Percentiles rank a stretch among this genome's conserved stretches.
Evolutionary conservation across 371 early-diverging fungal genomes (phyloP).

Genomic region (Actinomortierella wolfii): DNA sequence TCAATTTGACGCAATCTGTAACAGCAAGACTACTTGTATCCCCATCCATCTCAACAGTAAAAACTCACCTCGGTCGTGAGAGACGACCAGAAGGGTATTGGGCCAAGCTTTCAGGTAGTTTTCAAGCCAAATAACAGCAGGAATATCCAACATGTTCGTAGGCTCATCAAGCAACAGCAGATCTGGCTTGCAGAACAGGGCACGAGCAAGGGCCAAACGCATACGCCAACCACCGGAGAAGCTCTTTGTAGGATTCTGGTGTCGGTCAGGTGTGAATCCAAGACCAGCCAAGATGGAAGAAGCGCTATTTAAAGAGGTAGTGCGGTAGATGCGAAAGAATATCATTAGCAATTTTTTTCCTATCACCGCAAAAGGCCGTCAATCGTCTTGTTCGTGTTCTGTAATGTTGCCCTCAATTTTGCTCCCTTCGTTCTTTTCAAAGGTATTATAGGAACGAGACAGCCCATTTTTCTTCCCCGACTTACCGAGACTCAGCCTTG

Average conservation of each 20-base stretch:
- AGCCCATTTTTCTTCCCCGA: slow-evolving; percentile 16
- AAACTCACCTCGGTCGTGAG: slow-evolving; percentile 87
- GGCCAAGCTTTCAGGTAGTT: slow-evolving; percentile 89
- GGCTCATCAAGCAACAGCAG: slow-evolving; percentile 99
- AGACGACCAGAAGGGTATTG: slow-evolving; percentile 93
- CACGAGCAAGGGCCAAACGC: slow-evolving; percentile 95
- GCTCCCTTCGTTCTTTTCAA: no score
- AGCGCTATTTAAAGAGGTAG: slow-evolving; percentile 55
- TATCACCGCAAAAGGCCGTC: no score
- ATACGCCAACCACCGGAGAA: slow-evolving; percentile 97
- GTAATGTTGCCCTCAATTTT: no score
- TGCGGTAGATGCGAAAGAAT: no score
- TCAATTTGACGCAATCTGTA: background rate
- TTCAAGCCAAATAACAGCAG: slow-evolving; percentile 98
- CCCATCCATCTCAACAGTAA: background rate
- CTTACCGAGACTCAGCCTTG: slow-evolving; percentile 90
- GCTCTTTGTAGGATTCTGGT: slow-evolving; percentile 81
- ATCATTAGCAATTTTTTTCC: no score
- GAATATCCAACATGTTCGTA: slow-evolving; percentile 96
- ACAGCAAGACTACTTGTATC: background rate
- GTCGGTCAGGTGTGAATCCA: slow-evolving; percentile 86
- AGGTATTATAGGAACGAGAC: background rate
- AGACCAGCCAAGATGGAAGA: slow-evolving; percentile 93
- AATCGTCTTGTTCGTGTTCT: no score
- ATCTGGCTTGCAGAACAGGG: slow-evolving; percentile 95